phyloP scores from a whole-genome alignment of 768 basidiomycete species.

The Leccinum subtestaceum region DNA sequence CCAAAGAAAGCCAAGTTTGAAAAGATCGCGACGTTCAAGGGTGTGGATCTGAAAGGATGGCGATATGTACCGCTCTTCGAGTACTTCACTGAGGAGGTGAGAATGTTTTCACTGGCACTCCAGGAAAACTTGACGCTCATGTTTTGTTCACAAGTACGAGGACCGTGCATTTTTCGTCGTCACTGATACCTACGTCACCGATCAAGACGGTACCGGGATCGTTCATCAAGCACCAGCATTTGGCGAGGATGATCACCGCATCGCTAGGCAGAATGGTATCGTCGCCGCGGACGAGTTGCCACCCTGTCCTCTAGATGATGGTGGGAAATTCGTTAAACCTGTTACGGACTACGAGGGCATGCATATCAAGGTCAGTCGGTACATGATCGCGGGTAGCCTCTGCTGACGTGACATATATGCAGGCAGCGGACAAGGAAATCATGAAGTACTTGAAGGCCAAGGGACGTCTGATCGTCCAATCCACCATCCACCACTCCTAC shows the following conservation, averaged over 20 bases:
- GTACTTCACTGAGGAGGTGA: constrained; percentile 92
- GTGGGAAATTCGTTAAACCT: constrained; percentile 81
- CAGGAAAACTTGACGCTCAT: not conserved
- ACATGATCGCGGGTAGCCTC: not conserved
- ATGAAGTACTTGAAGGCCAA: constrained; percentile 86
- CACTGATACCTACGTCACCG: constrained; percentile 90
- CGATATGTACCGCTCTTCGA: constrained; percentile 93
- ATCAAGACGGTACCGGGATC: constrained; percentile 92
- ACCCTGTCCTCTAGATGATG: constrained; percentile 93
- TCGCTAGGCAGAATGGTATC: constrained; percentile 81
- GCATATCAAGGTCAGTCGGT: constrained; percentile 73
- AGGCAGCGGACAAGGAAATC: constrained; percentile 94
- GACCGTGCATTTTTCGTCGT: constrained; percentile 90
- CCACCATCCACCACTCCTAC: constrained; percentile 85
- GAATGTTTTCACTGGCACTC: constrained; percentile 15
- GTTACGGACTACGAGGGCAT: constrained; percentile 87
- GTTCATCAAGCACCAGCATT: constrained; percentile 99
- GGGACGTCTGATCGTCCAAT: constrained; percentile 84
- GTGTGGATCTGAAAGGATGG: constrained; percentile 94
- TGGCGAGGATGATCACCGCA: constrained; percentile 97
- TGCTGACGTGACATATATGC: constrained; percentile 1
- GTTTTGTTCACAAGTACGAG: constrained; percentile 59
- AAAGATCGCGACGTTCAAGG: constrained; percentile 84
- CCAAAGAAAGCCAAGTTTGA: constrained; percentile 96
- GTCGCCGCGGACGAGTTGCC: constrained; percentile 89